phyloP scores from a whole-genome alignment of 176 grass and related monocot species.

The Dactylis glomerata region DNA sequence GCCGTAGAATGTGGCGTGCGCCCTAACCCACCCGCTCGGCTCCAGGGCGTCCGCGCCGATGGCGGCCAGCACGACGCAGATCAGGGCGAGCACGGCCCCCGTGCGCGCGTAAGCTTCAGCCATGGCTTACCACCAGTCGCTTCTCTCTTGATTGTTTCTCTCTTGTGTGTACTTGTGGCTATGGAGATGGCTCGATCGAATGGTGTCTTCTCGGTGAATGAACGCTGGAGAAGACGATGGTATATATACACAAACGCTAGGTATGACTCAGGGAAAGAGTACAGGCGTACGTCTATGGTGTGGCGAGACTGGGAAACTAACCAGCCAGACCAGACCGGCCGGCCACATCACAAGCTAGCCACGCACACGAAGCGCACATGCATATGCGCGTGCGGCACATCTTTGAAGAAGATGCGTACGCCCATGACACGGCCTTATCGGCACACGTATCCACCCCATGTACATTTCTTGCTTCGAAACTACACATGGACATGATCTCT shows the following conservation, averaged over 20 bases:
- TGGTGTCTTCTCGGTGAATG: background rate
- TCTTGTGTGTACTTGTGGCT: background rate
- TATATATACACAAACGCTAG: background rate
- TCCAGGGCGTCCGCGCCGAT: background rate
- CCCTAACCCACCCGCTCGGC: slow-evolving; percentile 19
- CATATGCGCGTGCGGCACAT: background rate
- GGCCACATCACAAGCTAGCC: background rate
- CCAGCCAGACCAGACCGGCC: too few relatives aligned
- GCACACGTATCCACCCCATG: background rate
- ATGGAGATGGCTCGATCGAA: background rate
- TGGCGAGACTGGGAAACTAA: too few relatives aligned
- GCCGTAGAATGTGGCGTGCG: slow-evolving; percentile 60
- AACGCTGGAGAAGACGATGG: background rate
- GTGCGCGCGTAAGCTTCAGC: background rate
- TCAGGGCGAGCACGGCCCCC: background rate
- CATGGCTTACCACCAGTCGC: background rate
- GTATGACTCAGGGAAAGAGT: too few relatives aligned
- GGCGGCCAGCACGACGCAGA: background rate
- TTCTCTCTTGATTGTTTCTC: too few relatives aligned
- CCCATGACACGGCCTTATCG: background rate
- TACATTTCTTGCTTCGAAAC: background rate
- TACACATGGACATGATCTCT: background rate
- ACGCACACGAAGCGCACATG: background rate
- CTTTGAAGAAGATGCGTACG: background rate
- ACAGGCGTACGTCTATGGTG: background rate